A percentile compares a stretch with the other conserved stretches of the same genome.
Conservation (phyloP, 805 yeast genomes). For the Myxozyma lipomycoides region DNA sequence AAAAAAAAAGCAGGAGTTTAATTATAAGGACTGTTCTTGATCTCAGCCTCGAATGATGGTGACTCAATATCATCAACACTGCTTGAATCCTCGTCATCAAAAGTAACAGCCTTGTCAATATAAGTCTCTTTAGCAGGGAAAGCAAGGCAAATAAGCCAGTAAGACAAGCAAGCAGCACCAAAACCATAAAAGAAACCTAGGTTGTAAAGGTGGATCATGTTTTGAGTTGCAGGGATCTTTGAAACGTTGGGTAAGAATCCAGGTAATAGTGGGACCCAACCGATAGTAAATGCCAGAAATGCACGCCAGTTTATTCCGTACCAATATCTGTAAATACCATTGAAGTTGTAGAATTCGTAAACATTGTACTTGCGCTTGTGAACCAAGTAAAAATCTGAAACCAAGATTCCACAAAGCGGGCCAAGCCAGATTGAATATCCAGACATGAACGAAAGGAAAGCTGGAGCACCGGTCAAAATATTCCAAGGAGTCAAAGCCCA, state of each 20-base stretch:
- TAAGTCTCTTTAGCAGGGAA: conserved; percentile 25
- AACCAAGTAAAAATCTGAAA: conserved; percentile 43
- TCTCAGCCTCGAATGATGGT: background rate
- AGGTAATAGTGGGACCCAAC: conserved; percentile 31
- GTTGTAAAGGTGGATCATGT: conserved; percentile 29
- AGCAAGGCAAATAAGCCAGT: conserved; percentile 15
- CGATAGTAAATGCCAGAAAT: conserved; percentile 36
- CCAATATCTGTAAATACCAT: conserved; percentile 42
- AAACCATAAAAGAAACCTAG: conserved; percentile 31
- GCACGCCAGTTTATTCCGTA: conserved; percentile 47
- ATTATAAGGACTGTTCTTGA: background rate
- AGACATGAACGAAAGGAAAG: conserved; percentile 40
- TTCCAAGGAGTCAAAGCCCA: conserved; percentile 44
- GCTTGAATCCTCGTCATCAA: conserved; percentile 1
- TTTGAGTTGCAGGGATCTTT: conserved; percentile 10
- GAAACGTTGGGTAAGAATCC: conserved; percentile 31
- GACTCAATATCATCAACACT: conserved; percentile 1
- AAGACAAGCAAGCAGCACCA: conserved; percentile 23
- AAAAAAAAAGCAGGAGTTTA: too few relatives aligned
- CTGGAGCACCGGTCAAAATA: conserved; percentile 39
- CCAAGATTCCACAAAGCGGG: conserved; percentile 42
- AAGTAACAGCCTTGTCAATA: conserved; percentile 9
- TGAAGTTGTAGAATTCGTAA: conserved; percentile 22
- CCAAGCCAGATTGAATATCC: conserved; percentile 42
- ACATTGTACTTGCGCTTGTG: conserved; percentile 25